Conservation (phyloP, 495 filamentous ascomycete genomes). For the Coniosporium apollinis region DNA sequence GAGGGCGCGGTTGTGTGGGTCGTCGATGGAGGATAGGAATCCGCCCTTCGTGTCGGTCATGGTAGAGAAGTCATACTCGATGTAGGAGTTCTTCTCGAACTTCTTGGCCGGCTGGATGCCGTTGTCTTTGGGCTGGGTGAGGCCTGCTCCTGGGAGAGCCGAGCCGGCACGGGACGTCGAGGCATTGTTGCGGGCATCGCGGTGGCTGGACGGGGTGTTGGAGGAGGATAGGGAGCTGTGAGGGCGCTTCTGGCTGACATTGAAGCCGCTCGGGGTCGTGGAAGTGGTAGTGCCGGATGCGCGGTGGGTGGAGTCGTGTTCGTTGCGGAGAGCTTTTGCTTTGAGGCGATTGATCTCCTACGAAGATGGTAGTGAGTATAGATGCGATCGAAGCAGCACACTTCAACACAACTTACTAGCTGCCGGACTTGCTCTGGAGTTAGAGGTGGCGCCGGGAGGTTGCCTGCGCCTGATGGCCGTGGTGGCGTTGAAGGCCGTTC, state of each 20-base stretch:
- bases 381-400: neutral
- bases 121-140: constrained; percentile 26
- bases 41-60: constrained; percentile 98
- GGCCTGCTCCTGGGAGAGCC: constrained; percentile 4
- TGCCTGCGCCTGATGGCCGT: constrained; percentile 22
- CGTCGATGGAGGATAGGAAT: constrained; percentile 73
- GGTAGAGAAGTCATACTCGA: constrained; percentile 93
- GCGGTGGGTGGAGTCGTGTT: constrained; percentile 32
- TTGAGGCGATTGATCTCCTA: constrained; percentile 83
- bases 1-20: constrained; percentile 71
- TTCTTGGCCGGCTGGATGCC: constrained; percentile 57
- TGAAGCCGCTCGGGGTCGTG: constrained; percentile 18
- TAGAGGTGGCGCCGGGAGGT: constrained; percentile 34
- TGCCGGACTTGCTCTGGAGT: constrained; percentile 59
- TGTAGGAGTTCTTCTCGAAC: constrained; percentile 77
- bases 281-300: constrained; percentile 15
- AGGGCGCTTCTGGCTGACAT: constrained; percentile 40
- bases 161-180: constrained; percentile 12
- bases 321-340: constrained; percentile 75
- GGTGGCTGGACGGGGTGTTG: constrained; percentile 41
- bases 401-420: constrained; percentile 9
- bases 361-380: neutral
- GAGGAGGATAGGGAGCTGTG: constrained; percentile 45
- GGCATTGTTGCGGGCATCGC: constrained; percentile 41
- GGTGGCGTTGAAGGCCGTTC: constrained; percentile 49